Evolutionary conservation across 2,329 filamentous ascomycete species (phyloP).

Genomic region (Ceratocystis diversiconidia): DNA sequence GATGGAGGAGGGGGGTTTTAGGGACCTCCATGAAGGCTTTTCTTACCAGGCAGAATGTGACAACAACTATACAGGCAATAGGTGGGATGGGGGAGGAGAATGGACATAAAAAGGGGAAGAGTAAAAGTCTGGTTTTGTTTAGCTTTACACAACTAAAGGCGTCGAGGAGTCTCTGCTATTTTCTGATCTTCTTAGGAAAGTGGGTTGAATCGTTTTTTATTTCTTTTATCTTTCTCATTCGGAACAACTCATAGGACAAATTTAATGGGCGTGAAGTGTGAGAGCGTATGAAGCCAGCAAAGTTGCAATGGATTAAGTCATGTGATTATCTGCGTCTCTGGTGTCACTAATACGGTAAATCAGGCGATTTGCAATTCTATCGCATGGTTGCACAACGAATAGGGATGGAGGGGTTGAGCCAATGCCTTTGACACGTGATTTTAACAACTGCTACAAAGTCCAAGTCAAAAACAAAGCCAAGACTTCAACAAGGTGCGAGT

Average conservation of each 20-base stretch:
- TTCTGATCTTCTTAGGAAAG: constrained; percentile 14
- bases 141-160: constrained; percentile 16
- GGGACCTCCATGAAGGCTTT: background rate
- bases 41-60: background rate
- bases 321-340: background rate
- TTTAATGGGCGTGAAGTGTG: background rate
- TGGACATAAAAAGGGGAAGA: background rate
- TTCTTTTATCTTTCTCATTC: background rate
- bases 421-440: background rate
- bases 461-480: background rate
- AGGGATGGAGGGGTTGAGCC: background rate
- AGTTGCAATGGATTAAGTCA: background rate
- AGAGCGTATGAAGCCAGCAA: background rate
- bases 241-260: background rate
- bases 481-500: background rate
- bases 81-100: background rate
- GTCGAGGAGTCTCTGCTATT: constrained; percentile 17
- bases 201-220: constrained; percentile 11
- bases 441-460: background rate
- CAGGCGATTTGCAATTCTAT: background rate
- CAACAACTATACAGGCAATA: background rate
- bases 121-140: constrained; percentile 17
- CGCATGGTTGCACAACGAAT: background rate
- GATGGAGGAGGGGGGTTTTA: background rate
- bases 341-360: background rate